Evolutionary conservation across 345 rosid species (phyloP), one percentile per base, ranked within the genome.

Genomic region (Murraya koenigii): DNA sequence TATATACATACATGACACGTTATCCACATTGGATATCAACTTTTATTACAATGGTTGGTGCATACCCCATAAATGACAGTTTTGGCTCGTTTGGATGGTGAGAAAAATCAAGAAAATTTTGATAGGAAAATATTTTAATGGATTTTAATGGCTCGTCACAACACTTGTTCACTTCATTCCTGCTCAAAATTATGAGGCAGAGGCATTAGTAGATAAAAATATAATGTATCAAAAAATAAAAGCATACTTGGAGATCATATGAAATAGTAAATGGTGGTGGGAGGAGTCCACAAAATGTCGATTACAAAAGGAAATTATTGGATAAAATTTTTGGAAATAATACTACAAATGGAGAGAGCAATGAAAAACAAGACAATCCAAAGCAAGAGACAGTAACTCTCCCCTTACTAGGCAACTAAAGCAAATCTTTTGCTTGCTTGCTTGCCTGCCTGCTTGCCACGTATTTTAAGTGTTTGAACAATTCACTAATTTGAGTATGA

Each of bases 391-490:
- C 13, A 23, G 79, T 76, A 58, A 59, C 67, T 60, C 77, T 70
- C 70, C 85, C 82, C 78, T 80, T 52, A 75, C 81, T 84, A 76
- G 58, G 74, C 75, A 72, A 65, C 71, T 76, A 77, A 82, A 78
- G 82, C 86, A 82, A 68, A 75, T 81, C 77, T 82, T 52, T 52
- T 15, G 22, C 55, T 49, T 15, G 22, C 55, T 49, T 15, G 56
- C 56, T 5, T 49, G 83, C 77, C 83, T 82, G 77, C 86, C 77
- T 82, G 71, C 74, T 76, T 76, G 56, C 41, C 41, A 60, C 63
- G 69, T 61, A 71, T 63, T 63, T 15, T 22, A 32, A 61, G 39
- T 3, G 20, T 36, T 38, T 32, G 74, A 44, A 70, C 28, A 25
- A 36, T 76, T 58, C 74, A 28, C 59, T 75, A 65, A 36, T 83